Percentiles rank a stretch among this genome's conserved stretches.
phyloP scores from a whole-genome alignment of 2,329 filamentous ascomycete species.

The Alternaria infectoria region DNA sequence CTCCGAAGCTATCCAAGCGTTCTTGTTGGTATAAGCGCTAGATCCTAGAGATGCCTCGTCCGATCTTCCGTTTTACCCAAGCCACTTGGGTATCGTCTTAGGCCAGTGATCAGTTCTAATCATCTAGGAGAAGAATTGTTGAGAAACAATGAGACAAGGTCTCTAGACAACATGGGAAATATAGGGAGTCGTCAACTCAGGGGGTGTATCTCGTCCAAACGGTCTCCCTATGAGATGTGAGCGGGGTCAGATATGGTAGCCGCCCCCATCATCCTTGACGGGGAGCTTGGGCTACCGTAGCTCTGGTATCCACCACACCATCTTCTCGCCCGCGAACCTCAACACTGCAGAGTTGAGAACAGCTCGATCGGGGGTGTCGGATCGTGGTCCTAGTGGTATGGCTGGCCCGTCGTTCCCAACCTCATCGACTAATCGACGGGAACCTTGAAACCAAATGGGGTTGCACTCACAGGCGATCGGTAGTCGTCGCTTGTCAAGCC shows the following conservation, averaged over 20 bases:
- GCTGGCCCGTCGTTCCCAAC: neutral
- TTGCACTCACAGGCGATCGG: neutral
- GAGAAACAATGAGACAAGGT: slow-evolving; percentile 17
- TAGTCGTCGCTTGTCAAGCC: slow-evolving; percentile 4
- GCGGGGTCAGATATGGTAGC: slow-evolving; percentile 20
- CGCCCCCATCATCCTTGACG: slow-evolving; percentile 26
- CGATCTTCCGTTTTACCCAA: neutral
- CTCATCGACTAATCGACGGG: neutral
- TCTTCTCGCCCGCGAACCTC: slow-evolving; percentile 12
- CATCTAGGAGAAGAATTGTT: slow-evolving; percentile 25
- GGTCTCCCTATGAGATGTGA: slow-evolving; percentile 13
- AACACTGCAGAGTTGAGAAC: slow-evolving; percentile 15
- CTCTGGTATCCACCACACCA: slow-evolving; percentile 20
- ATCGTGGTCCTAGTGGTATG: slow-evolving; percentile 7
- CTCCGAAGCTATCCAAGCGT: neutral
- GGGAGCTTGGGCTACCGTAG: slow-evolving; percentile 25
- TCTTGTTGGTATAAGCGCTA: neutral
- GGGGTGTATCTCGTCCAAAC: slow-evolving; percentile 19
- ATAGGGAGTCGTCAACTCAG: slow-evolving; percentile 8
- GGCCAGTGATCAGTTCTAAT: slow-evolving; percentile 14
- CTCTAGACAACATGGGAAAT: slow-evolving; percentile 2
- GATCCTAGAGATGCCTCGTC: slow-evolving; percentile 2
- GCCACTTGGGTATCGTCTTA: neutral
- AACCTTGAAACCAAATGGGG: neutral
- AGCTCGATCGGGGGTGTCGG: slow-evolving; percentile 24